Conservation (phyloP, 78 protist species). For the Dictyostelium brefeldianum region DNA sequence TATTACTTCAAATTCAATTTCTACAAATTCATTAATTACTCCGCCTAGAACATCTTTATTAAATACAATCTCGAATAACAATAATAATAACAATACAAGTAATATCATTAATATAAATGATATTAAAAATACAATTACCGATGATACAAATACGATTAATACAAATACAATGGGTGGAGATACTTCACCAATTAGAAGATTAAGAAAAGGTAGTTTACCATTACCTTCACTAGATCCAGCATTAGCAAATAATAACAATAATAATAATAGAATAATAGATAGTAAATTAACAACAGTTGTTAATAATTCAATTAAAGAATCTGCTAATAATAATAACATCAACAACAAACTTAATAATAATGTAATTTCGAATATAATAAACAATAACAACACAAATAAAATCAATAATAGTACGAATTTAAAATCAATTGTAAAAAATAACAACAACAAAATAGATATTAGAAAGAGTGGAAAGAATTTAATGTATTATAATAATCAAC, state of each 20-base stretch:
- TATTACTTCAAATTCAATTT: neutral
- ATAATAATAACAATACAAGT: neutral
- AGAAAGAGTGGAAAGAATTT: constrained; percentile 3
- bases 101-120: neutral
- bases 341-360: neutral
- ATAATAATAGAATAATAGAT: neutral
- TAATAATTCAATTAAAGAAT: neutral
- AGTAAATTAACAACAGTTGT: neutral
- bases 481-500: neutral
- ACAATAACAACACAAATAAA: neutral
- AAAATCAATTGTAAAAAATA: neutral
- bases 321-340: neutral
- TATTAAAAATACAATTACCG: neutral
- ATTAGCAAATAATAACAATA: neutral
- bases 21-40: neutral
- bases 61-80: neutral
- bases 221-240: constrained; percentile 47
- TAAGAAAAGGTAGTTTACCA: constrained; percentile 70
- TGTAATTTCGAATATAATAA: neutral
- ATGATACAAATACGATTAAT: neutral
- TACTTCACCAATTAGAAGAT: constrained; percentile 16
- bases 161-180: neutral
- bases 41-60: neutral
- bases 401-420: neutral
- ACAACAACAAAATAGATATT: neutral